These are phyloP conservation scores for Sphagnum magellanicum DNA, from an alignment of 228 moss, liverwort and hornwort species.

Conservation along the genomic window DNA sequence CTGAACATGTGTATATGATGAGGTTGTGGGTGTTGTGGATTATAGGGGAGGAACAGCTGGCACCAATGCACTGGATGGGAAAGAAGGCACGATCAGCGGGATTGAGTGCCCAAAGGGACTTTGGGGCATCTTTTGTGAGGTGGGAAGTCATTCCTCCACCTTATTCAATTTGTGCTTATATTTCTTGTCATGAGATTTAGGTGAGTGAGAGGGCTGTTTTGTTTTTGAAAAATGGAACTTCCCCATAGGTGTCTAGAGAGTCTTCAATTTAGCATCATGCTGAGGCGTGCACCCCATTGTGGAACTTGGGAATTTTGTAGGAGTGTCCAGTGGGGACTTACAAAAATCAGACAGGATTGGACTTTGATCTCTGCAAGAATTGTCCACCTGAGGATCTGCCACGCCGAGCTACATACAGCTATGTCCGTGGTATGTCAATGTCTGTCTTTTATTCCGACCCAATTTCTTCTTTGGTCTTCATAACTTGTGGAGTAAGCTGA, in stretches of 20 bases:
- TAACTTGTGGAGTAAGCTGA: no score
- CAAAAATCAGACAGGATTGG: conserved; percentile 81
- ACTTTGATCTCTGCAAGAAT: conserved; percentile 52
- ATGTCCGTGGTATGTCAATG: conserved; percentile 61
- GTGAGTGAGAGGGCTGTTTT: no score
- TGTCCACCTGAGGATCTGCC: conserved; percentile 68
- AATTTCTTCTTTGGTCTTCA: not conserved
- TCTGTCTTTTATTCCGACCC: conserved; percentile 3
- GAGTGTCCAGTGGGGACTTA: conserved; percentile 94
- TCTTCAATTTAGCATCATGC: not conserved
- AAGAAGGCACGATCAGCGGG: conserved; percentile 74
- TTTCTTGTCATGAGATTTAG: no score
- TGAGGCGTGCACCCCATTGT: not conserved
- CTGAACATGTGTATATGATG: not conserved
- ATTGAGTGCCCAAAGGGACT: conserved; percentile 85
- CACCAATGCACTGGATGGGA: conserved; percentile 49
- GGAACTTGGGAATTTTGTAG: conserved; percentile 21
- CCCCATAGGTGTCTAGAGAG: not conserved
- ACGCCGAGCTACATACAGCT: conserved; percentile 67
- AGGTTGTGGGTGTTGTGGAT: not conserved
- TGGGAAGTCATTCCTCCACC: conserved; percentile 11
- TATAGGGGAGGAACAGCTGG: conserved; percentile 78
- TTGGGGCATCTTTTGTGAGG: conserved; percentile 95
- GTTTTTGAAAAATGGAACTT: no score
- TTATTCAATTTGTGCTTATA: no score